These are phyloP conservation scores for Thelonectria discophora DNA, from an alignment of 2,329 filamentous ascomycete genomes.

Conservation along the genomic window DNA sequence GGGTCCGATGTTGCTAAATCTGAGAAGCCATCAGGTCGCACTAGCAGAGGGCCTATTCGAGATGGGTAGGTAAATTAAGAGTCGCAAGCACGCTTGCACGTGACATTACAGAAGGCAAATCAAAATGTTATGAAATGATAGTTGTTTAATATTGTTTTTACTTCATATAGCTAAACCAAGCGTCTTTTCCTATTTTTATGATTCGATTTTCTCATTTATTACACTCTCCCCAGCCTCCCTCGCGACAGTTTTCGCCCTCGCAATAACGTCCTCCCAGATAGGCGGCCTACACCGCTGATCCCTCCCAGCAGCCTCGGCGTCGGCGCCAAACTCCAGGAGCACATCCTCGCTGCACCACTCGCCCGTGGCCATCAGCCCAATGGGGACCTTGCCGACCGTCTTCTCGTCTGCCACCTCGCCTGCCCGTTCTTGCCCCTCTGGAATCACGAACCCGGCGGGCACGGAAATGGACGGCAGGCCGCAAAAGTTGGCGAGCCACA, in stretches of 20 bases:
- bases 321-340: constrained; percentile 58
- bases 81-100: background rate
- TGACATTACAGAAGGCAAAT: background rate
- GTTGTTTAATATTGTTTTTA: no score
- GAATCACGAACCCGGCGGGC: constrained; percentile 55
- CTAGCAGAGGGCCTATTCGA: no score
- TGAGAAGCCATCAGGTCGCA: no score
- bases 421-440: constrained; percentile 43
- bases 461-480: constrained; percentile 56
- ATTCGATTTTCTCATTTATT: background rate
- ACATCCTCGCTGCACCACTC: constrained; percentile 63
- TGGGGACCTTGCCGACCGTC: constrained; percentile 54
- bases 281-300: constrained; percentile 4
- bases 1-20: no score
- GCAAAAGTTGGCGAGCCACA: constrained; percentile 62
- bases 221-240: background rate
- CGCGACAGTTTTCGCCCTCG: background rate
- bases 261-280: constrained; percentile 9
- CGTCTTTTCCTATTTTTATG: no score
- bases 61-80: no score
- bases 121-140: no score
- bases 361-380: constrained; percentile 64
- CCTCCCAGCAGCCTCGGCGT: constrained; percentile 53
- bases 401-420: constrained; percentile 46
- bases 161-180: background rate